Percentiles rank a stretch among this genome's conserved stretches.
Evolutionary conservation across 169 alveolate species (phyloP).

Genomic region (Plasmodium malariae): DNA sequence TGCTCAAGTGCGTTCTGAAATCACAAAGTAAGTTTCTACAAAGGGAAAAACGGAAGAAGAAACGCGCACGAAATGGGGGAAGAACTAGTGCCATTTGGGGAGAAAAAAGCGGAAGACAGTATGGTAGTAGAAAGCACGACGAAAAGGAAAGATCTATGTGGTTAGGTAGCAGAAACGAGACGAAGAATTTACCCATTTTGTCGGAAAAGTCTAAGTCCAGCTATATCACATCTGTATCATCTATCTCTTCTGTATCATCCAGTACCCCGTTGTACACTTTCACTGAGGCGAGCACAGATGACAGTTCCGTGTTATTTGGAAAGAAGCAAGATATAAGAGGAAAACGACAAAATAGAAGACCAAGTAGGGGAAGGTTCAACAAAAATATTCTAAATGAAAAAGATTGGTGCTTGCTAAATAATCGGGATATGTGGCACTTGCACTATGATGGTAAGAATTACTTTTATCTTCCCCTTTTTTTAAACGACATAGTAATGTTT

Average conservation of each 20-base stretch:
- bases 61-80: not conserved
- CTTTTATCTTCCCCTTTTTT: constrained; percentile 36
- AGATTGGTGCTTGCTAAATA: constrained; percentile 58
- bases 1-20: constrained; percentile 35
- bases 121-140: too few species aligned
- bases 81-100: not conserved
- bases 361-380: not conserved
- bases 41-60: not conserved
- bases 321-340: not conserved
- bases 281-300: not conserved
- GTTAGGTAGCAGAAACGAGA: not conserved
- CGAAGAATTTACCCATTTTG: not conserved
- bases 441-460: constrained; percentile 7
- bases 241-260: not conserved
- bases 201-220: too few species aligned
- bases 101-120: not conserved
- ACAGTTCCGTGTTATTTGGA: too few species aligned
- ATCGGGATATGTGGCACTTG: constrained; percentile 54
- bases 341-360: not conserved
- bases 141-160: too few species aligned
- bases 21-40: constrained; percentile 28
- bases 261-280: too few species aligned
- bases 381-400: constrained; percentile 34
- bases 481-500: constrained; percentile 30
- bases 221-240: too few species aligned